Conservation (phyloP, 345 rosid genomes). For the Corymbia maculata region DNA sequence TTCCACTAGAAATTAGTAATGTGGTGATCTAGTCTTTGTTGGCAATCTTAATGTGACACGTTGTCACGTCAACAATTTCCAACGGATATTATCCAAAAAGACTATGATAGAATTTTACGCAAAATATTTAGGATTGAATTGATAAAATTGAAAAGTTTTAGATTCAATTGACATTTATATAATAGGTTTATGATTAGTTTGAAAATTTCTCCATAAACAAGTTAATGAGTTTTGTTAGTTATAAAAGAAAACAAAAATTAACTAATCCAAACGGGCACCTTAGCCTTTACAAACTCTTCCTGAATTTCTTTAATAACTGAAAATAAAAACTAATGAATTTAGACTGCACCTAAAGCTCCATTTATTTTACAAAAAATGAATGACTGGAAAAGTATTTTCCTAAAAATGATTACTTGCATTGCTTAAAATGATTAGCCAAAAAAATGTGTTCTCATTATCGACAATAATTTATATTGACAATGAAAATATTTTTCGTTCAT, state of each 20-base stretch:
- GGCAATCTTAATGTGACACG: background rate
- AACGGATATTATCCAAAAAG: background rate
- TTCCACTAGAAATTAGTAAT: background rate
- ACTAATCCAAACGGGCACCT: background rate
- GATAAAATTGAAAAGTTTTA: fast-evolving
- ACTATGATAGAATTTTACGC: fast-evolving
- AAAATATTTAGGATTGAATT: fast-evolving
- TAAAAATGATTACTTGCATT: too few relatives aligned
- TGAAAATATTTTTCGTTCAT: background rate
- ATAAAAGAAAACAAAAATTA: background rate
- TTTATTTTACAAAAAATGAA: too few relatives aligned
- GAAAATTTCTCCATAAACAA: background rate
- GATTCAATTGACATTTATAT: background rate
- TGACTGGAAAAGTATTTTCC: too few relatives aligned
- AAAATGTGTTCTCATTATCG: too few relatives aligned
- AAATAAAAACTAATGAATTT: too few relatives aligned
- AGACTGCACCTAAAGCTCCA: background rate
- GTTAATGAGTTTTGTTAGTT: background rate
- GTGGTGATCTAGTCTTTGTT: background rate
- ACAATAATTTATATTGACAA: too few relatives aligned
- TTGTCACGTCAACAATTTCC: background rate
- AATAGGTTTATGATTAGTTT: fast-evolving
- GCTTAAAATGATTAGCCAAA: too few relatives aligned
- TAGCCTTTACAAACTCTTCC: background rate
- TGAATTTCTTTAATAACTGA: too few relatives aligned